A percentile compares a stretch with the other conserved stretches of the same genome.
These are phyloP conservation scores for Begonia masoniana DNA, from an alignment of 306 rosid species.

Conservation along the genomic window DNA sequence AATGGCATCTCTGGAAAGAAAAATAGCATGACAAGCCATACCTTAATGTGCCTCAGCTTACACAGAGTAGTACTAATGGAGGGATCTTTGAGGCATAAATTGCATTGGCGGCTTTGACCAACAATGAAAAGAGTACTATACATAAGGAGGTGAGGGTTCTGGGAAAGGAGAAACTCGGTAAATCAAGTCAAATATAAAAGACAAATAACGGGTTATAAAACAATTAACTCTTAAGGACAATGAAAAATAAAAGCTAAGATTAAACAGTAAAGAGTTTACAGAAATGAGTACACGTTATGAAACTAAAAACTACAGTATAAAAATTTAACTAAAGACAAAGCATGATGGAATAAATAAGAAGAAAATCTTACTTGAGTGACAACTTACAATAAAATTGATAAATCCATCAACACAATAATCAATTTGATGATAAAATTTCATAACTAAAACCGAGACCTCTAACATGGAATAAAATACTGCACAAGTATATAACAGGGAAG, in stretches of 20 bases:
- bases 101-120: conserved; percentile 76
- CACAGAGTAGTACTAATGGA: conserved; percentile 50
- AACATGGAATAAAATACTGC: too few species aligned
- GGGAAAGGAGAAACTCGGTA: conserved; percentile 22
- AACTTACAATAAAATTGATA: neutral
- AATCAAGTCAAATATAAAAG: conserved; percentile 12
- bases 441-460: too few species aligned
- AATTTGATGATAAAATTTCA: too few species aligned
- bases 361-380: neutral
- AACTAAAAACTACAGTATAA: neutral
- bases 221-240: too few species aligned
- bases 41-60: conserved; percentile 78
- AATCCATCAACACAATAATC: neutral
- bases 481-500: too few species aligned
- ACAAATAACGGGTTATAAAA: neutral
- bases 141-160: conserved; percentile 65
- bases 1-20: conserved; percentile 1
- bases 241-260: neutral
- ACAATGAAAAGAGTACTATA: conserved; percentile 44
- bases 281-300: neutral
- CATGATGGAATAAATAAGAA: neutral
- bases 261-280: neutral
- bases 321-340: neutral
- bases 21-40: conserved; percentile 15
- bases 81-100: conserved; percentile 66